Conservation (phyloP, 331 rosid genomes). For the Phaseolus coccineus region DNA sequence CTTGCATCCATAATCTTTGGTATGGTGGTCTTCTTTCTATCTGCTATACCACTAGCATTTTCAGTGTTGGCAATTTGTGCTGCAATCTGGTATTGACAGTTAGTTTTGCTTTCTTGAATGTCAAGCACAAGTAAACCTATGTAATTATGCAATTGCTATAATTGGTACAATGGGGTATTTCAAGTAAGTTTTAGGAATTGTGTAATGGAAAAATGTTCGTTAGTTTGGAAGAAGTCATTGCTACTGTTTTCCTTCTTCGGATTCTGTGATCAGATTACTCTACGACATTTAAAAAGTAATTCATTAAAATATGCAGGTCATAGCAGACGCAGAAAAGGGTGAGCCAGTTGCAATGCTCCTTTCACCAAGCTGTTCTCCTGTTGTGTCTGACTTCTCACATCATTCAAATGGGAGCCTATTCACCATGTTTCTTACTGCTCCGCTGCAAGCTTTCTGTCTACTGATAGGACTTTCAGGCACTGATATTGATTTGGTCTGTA, state of each 20-base stretch:
- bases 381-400: conserved; percentile 53
- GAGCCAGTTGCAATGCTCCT: conserved; percentile 92
- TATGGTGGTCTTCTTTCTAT: not conserved
- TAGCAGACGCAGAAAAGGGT: conserved; percentile 82
- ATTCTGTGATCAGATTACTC: conserved; percentile 21
- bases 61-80: not conserved
- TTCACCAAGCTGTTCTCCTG: conserved; percentile 68
- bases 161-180: not conserved
- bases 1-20: not conserved
- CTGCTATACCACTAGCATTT: not conserved
- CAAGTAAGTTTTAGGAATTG: not conserved
- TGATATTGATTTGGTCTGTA: conserved; percentile 76
- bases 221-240: conserved; percentile 3
- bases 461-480: conserved; percentile 77
- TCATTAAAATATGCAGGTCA: conserved; percentile 56
- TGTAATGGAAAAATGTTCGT: conserved; percentile 24
- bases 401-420: conserved; percentile 79
- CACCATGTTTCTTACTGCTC: conserved; percentile 93
- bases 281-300: conserved; percentile 32
- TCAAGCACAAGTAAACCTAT: conserved; percentile 15
- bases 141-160: too few relatives aligned
- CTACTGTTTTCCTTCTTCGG: conserved; percentile 5
- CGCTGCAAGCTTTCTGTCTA: conserved; percentile 87
- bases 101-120: conserved; percentile 19
- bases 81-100: not conserved